These are phyloP conservation scores for Hordeum marinum DNA, from an alignment of 176 grass and related monocot genomes.

Conservation along the genomic window DNA sequence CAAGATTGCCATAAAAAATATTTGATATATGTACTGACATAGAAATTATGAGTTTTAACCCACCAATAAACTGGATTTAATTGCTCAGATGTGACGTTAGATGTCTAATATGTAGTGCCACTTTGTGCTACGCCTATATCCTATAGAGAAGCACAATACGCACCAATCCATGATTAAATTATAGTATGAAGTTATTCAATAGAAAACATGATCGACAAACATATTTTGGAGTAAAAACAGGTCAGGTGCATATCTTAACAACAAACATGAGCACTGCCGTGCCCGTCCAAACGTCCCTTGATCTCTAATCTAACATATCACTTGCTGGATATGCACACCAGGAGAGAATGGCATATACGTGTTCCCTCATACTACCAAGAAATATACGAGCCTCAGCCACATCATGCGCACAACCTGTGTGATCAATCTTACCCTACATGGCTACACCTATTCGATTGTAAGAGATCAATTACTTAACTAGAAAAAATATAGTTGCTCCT, in stretches of 20 bases:
- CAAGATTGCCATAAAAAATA: background rate
- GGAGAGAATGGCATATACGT: background rate
- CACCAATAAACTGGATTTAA: background rate
- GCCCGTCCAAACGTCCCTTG: background rate
- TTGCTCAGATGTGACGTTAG: background rate
- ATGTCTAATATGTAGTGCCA: background rate
- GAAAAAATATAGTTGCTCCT: background rate
- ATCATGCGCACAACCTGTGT: background rate
- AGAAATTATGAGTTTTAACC: background rate
- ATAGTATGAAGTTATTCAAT: background rate
- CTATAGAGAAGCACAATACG: background rate
- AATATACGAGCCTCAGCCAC: background rate
- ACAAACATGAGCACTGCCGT: background rate
- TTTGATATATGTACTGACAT: background rate
- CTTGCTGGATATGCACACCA: background rate
- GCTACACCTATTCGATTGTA: background rate
- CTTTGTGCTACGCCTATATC: background rate
- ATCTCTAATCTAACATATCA: background rate
- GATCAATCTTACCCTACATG: background rate
- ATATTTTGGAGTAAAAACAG: background rate
- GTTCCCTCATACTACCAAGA: background rate
- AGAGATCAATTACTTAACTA: background rate
- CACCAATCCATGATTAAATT: background rate
- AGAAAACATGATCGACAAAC: background rate
- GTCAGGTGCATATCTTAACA: background rate